Percentiles rank a stretch among this genome's conserved stretches.
Evolutionary conservation across 108 stramenopile species (phyloP).

Genomic region (Cylindrotheca fusiformis): DNA sequence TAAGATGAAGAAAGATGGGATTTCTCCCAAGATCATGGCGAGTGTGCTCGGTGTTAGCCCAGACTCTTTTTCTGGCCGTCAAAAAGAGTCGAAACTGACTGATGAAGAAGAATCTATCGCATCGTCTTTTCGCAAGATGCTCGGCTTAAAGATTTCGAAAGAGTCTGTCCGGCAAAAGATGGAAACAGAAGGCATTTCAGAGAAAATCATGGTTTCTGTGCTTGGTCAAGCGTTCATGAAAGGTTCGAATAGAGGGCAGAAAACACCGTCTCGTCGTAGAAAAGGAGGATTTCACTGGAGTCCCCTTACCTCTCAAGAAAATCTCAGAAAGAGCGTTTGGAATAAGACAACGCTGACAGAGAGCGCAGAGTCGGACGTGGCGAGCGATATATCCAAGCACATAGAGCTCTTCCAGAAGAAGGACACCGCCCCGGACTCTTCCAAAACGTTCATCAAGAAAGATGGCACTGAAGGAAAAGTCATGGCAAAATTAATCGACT

Average conservation of each 20-base stretch:
- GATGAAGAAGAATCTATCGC: slow-evolving; percentile 60
- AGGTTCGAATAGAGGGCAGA: slow-evolving; percentile 11
- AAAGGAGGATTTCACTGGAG: slow-evolving; percentile 77
- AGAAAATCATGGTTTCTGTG: slow-evolving; percentile 67
- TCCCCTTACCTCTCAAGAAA: slow-evolving; percentile 48
- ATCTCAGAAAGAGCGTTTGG: slow-evolving; percentile 66
- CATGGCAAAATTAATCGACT: slow-evolving; percentile 74
- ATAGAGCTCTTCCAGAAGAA: slow-evolving; percentile 84
- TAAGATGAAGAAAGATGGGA: slow-evolving; percentile 71
- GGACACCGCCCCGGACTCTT: slow-evolving; percentile 14
- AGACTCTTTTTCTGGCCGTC: background rate
- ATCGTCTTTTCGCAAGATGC: slow-evolving; percentile 58
- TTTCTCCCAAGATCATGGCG: slow-evolving; percentile 18
- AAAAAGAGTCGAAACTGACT: slow-evolving; percentile 23
- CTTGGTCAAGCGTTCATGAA: slow-evolving; percentile 46
- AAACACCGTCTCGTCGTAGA: slow-evolving; percentile 15
- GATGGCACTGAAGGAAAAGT: slow-evolving; percentile 30
- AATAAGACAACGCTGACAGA: slow-evolving; percentile 33
- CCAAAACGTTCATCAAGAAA: slow-evolving; percentile 25
- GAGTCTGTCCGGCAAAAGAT: slow-evolving; percentile 70
- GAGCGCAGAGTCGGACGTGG: slow-evolving; percentile 34
- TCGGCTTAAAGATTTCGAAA: slow-evolving; percentile 68
- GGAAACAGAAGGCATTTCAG: slow-evolving; percentile 67
- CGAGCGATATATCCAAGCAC: slow-evolving; percentile 63
- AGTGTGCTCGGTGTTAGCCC: slow-evolving; percentile 12